A percentile compares a stretch with the other conserved stretches of the same genome.
Conservation (phyloP, 2,329 filamentous ascomycete genomes). For the Pestalotiopsis fici region DNA sequence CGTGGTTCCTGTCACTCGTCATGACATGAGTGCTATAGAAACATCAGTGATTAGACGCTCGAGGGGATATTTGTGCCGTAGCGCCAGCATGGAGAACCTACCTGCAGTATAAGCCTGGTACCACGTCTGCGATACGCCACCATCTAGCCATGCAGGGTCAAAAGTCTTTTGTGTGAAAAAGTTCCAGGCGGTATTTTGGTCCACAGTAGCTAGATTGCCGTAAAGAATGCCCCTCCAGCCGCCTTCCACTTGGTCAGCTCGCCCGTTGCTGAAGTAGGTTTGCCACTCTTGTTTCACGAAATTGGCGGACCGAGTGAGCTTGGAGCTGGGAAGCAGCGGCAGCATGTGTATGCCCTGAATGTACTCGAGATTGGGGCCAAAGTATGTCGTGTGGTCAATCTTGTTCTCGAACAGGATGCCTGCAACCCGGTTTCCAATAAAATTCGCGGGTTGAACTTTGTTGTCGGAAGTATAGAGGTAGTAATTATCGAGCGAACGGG, state of each 20-base stretch:
- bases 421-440: slow-evolving; percentile 75
- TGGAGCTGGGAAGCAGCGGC: slow-evolving; percentile 62
- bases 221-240: slow-evolving; percentile 88
- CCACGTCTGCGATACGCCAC: slow-evolving; percentile 82
- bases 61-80: no score
- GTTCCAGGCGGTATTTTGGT: slow-evolving; percentile 68
- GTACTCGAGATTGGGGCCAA: slow-evolving; percentile 72
- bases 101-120: slow-evolving; percentile 74
- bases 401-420: slow-evolving; percentile 91
- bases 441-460: slow-evolving; percentile 69
- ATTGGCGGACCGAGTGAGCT: slow-evolving; percentile 62
- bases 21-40: background rate
- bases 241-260: slow-evolving; percentile 65
- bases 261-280: slow-evolving; percentile 70
- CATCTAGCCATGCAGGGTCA: slow-evolving; percentile 71
- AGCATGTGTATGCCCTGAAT: slow-evolving; percentile 77
- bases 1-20: background rate
- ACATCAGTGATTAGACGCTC: background rate
- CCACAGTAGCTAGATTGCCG: slow-evolving; percentile 77
- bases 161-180: slow-evolving; percentile 74
- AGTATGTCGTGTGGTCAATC: slow-evolving; percentile 89
- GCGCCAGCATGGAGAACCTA: background rate
- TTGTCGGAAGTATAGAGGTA: slow-evolving; percentile 79
- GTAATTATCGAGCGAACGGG: slow-evolving; percentile 74
- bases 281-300: slow-evolving; percentile 88